phyloP scores from a whole-genome alignment of 2,329 filamentous ascomycete species.

The Thermothelomyces thermophilus region DNA sequence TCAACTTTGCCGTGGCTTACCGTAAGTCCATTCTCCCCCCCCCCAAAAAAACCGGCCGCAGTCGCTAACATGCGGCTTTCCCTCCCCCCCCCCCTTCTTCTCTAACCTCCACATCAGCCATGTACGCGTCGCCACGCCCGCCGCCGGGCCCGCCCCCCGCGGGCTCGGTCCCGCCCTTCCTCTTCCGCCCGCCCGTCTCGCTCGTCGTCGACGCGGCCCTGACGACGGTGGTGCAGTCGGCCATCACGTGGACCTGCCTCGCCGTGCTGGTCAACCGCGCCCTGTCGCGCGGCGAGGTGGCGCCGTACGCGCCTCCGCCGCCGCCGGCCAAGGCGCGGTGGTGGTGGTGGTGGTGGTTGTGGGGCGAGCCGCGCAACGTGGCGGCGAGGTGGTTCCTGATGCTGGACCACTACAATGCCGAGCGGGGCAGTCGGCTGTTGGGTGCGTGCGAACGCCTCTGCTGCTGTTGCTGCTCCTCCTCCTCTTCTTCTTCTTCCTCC shows the following conservation, averaged over 20 bases:
- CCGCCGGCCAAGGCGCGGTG: no score
- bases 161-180: constrained; percentile 34
- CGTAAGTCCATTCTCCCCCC: constrained; percentile 27
- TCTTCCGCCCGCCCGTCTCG: constrained; percentile 46
- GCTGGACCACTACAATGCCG: constrained; percentile 28
- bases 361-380: constrained; percentile 28
- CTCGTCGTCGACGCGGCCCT: constrained; percentile 44
- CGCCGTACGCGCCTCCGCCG: constrained; percentile 32
- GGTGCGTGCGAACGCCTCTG: constrained; percentile 18
- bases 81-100: no score
- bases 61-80: no score
- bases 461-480: not conserved
- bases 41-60: not conserved
- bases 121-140: constrained; percentile 41
- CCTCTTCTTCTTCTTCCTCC: not conserved
- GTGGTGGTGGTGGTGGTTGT: no score
- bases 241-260: constrained; percentile 47
- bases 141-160: constrained; percentile 21
- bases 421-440: constrained; percentile 6
- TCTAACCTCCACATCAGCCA: no score
- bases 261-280: constrained; percentile 42
- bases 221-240: constrained; percentile 45
- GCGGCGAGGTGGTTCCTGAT: constrained; percentile 40
- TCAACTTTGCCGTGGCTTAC: constrained; percentile 48
- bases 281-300: constrained; percentile 38